Base-by-base conservation (phyloP, 179 eudicot species). In the Drosera spatulata region DNA sequence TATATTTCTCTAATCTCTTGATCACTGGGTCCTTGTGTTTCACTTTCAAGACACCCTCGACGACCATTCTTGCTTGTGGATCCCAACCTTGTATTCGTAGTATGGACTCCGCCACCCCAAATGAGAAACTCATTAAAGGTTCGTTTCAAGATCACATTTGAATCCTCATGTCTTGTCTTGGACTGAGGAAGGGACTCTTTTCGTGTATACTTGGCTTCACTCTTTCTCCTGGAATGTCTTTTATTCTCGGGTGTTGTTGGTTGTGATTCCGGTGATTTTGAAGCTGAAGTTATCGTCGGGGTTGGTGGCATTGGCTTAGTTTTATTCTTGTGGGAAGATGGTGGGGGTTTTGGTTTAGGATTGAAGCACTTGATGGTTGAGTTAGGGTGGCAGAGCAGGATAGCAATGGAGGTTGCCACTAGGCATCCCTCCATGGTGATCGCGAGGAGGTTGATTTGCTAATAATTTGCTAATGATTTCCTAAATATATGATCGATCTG, bases 361-460 rank as follows among this genome's bases (percentile, higher is more conserved):
- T 60, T 60, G 48, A 53, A 49, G 10, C 63, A 60, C 6, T 39
- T 48, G 54, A 38, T 60, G 63, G 41, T 60, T 37, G 55, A 15
- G 63, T 43, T 60, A 3, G 63, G 63, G 14, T 60, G 63, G 33
- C 63, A 60, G 33, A 60, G 63, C 22, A 60, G 63, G 7, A 60
- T 37, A 4, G 63, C 63, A 6, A 60, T 22, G 40, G 63, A 48
- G 50, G 63, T 40, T 33, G 63, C 43, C 11, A 60, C 41, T 33
- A 60, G 39, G 42, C 63, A 60, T 60, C 41, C 47, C 41, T 60
- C 63, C 63, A 60, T 60, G 41, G 41, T 3, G 13, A 9, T 58
- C 11, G 39, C 33, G 0, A 22, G 33, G 33, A 22, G 33, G 0
- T 22, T 22, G 33, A 22, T 22, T 22, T 22, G 33, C 33, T 22